Base-by-base conservation (phyloP, 495 filamentous ascomycete genomes). In the Aspergillus bertholletiae region DNA sequence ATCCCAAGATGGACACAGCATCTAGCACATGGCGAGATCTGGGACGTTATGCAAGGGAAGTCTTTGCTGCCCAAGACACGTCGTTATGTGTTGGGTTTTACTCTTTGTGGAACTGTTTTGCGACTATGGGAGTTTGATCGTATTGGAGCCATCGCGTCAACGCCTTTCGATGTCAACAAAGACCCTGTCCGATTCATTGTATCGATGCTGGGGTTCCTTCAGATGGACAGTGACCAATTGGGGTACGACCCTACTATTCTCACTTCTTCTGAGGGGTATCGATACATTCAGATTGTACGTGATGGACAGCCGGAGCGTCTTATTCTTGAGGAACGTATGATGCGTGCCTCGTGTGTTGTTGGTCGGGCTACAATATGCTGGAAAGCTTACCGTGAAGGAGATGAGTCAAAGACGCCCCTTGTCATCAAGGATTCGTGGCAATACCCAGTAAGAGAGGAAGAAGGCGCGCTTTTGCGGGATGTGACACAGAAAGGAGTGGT, bases 381-480 rank as follows among this genome's bases (percentile, higher is more conserved):
- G 72, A 75, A 68, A 62, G 77, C 68, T 30, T 52, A 79, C 30
- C 13, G 37, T 32, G 62, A 77, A 57, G 65, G 55, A 37, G 48
- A 78, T 46, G 15, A 62, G 15, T 64, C 57, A 57, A 44, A 53
- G 52, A 67, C 17, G 27, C 62, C 62, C 20, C 63, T 81, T 50
- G 65, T 78, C 6, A 67, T 79, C 45, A 80, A 80, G 62, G 77
- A 80, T 56, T 79, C 69, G 8, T 80, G 68, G 76, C 75, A 80
- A 52, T 74, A 74, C 49, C 55, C 52, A 18, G 68, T 78, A 56
- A 71, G 73, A 11, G 66, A 67, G 28, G 74, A 80, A 49, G 75
- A 80, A 58, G 63, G 65, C 20, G 49, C 60, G 24, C 54, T 73
- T 20, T 56, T 73, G 30, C 55, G 62, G 27, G 58, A 74, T 52